A percentile compares a stretch with the other conserved stretches of the same genome.
Evolutionary conservation across 148 eudicot species (phyloP).

Genomic region (Rhododendron molle): DNA sequence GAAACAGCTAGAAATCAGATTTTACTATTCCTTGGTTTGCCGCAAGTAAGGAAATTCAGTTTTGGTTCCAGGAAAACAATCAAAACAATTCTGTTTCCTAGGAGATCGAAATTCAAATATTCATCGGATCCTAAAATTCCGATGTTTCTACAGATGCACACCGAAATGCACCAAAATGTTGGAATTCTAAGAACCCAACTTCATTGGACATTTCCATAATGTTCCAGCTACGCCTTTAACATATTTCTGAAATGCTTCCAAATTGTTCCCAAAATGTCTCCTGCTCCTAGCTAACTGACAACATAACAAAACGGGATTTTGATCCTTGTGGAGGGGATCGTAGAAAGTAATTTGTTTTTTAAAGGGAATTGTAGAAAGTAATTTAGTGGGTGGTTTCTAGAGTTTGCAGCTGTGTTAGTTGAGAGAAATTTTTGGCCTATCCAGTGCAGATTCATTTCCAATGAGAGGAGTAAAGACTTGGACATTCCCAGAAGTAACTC

Average conservation of each 20-base stretch:
- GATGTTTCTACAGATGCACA: background rate
- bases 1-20: background rate
- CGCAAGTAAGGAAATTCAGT: background rate
- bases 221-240: background rate
- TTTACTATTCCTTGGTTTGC: background rate
- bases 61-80: background rate
- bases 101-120: background rate
- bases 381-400: background rate
- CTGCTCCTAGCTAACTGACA: background rate
- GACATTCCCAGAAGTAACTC: background rate
- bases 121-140: background rate
- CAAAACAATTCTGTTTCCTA: background rate
- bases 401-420: background rate
- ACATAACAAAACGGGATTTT: background rate
- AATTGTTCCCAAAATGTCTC: background rate
- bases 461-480: background rate
- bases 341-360: background rate
- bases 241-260: background rate
- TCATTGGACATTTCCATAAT: background rate
- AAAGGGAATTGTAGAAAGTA: background rate
- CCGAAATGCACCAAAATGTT: background rate
- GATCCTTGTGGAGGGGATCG: background rate
- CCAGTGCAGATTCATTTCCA: background rate
- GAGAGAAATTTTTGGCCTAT: background rate
- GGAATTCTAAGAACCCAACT: background rate